Conservation (phyloP, 2,329 filamentous ascomycete genomes). For the Fusarium xylarioides region DNA sequence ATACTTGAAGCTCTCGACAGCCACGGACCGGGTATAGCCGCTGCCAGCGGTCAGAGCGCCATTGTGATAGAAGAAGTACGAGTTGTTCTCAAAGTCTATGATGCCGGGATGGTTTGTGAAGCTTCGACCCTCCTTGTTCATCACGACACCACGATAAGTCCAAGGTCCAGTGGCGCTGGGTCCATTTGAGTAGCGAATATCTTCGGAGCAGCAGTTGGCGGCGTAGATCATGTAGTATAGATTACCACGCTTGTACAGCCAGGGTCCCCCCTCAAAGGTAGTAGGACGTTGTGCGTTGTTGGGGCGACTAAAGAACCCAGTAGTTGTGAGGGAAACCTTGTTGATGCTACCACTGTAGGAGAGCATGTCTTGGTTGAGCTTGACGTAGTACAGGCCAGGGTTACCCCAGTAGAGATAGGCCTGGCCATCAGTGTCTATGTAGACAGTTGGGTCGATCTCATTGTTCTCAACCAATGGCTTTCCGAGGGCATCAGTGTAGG, state of each 20-base stretch:
- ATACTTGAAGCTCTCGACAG: constrained; percentile 10
- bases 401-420: constrained; percentile 53
- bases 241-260: constrained; percentile 48
- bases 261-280: constrained; percentile 51
- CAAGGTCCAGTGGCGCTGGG: not conserved
- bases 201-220: constrained; percentile 41
- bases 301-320: not conserved
- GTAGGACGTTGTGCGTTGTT: constrained; percentile 31
- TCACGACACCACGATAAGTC: constrained; percentile 5
- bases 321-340: not conserved
- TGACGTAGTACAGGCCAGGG: constrained; percentile 46
- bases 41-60: not conserved
- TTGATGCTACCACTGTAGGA: constrained; percentile 5
- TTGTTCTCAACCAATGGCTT: constrained; percentile 50
- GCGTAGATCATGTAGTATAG: constrained; percentile 54
- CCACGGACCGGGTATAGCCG: not conserved
- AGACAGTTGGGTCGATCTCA: constrained; percentile 50
- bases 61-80: constrained; percentile 13
- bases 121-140: not conserved
- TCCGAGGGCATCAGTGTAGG: constrained; percentile 48
- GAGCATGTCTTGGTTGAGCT: constrained; percentile 50
- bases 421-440: constrained; percentile 49
- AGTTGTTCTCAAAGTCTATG: constrained; percentile 1
- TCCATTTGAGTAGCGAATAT: constrained; percentile 12
- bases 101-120: constrained; percentile 11